Conservation (phyloP, 2,329 filamentous ascomycete species). For the Colletotrichum cuscutae region DNA sequence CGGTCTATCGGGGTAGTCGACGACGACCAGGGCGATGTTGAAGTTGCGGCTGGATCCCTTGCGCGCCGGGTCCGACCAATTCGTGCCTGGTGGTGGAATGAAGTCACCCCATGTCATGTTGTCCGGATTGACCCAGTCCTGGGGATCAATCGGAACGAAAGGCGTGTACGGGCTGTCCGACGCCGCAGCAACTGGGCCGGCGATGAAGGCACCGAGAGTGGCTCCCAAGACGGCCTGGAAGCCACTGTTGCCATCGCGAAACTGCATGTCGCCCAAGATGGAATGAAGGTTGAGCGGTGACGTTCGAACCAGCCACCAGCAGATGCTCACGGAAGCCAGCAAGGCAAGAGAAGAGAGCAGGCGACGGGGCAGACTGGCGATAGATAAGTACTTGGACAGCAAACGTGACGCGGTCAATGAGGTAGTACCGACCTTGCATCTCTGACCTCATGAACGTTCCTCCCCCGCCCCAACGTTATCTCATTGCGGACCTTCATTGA, state of each 20-base stretch:
- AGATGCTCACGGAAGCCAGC: slow-evolving; percentile 1
- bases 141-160: slow-evolving; percentile 60
- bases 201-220: slow-evolving; percentile 18
- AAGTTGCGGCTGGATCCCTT: slow-evolving; percentile 62
- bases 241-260: slow-evolving; percentile 8
- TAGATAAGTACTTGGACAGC: background rate
- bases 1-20: slow-evolving; percentile 61
- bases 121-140: slow-evolving; percentile 63
- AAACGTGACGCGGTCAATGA: background rate
- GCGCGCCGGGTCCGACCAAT: slow-evolving; percentile 56
- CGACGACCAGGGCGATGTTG: slow-evolving; percentile 63
- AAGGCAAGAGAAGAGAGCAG: background rate
- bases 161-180: slow-evolving; percentile 45
- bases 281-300: background rate
- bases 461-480: slow-evolving; percentile 16
- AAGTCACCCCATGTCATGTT: slow-evolving; percentile 65
- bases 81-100: slow-evolving; percentile 55
- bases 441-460: slow-evolving; percentile 24
- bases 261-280: slow-evolving; percentile 12
- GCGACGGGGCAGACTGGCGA: background rate
- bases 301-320: background rate
- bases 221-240: slow-evolving; percentile 20
- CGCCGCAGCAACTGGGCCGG: background rate
- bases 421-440: slow-evolving; percentile 17
- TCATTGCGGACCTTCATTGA: background rate